phyloP scores from a whole-genome alignment of 176 grass and related monocot species.

The Oryza longistaminata region DNA sequence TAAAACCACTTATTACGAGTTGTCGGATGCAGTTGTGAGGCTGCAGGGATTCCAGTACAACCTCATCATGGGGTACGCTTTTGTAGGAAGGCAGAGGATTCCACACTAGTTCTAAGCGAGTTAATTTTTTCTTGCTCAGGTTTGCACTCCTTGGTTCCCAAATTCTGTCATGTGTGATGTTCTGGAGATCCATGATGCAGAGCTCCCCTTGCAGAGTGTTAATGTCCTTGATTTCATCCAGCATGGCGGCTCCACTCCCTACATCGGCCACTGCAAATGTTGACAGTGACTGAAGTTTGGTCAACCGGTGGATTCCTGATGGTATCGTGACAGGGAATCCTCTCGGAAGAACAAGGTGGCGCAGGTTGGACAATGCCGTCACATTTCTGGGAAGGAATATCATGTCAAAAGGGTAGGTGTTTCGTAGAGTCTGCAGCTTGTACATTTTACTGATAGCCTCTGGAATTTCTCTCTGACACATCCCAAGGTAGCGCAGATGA shows the following conservation, averaged over 20 bases:
- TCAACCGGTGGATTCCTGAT: conserved; percentile 24
- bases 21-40: conserved; percentile 25
- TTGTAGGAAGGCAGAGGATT: not conserved
- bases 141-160: not conserved
- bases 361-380: conserved; percentile 13
- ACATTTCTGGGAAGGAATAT: conserved; percentile 9
- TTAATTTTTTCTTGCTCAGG: conserved; percentile 1
- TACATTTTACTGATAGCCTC: conserved; percentile 11
- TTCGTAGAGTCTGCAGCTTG: conserved; percentile 31
- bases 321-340: not conserved
- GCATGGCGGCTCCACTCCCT: not conserved
- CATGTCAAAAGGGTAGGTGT: not conserved
- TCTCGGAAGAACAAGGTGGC: conserved; percentile 7
- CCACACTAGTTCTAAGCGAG: conserved; percentile 2
- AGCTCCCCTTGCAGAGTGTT: conserved; percentile 28
- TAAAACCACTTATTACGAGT: not conserved
- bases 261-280: not conserved
- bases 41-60: not conserved
- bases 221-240: conserved; percentile 29
- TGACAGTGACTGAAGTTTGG: conserved; percentile 24
- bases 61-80: not conserved
- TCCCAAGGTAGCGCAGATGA: conserved; percentile 27
- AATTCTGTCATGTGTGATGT: conserved; percentile 16
- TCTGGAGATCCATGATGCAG: conserved; percentile 10
- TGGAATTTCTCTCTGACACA: conserved; percentile 12